These are phyloP conservation scores for Anisogramma anomala DNA, from an alignment of 2,329 filamentous ascomycete genomes.

Conservation along the genomic window DNA sequence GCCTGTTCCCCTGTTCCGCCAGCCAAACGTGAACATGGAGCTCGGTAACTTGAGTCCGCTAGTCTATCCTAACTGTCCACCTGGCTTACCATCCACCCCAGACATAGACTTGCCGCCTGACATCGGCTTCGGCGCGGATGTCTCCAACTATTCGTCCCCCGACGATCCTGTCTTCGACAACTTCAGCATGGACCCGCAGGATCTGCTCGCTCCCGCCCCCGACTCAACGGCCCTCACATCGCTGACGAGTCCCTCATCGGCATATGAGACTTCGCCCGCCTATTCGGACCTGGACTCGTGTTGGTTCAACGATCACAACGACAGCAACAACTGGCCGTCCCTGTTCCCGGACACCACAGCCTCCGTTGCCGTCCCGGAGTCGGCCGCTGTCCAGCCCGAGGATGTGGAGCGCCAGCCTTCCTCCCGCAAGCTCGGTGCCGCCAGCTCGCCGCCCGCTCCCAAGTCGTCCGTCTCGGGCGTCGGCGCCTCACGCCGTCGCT, in stretches of 20 bases:
- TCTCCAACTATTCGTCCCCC: conserved; percentile 43
- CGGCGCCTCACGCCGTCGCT: conserved; percentile 54
- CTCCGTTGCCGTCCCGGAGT: conserved; percentile 23
- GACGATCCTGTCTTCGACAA: conserved; percentile 65
- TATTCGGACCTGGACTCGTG: conserved; percentile 41
- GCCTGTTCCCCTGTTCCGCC: conserved; percentile 61
- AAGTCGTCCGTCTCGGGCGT: conserved; percentile 63
- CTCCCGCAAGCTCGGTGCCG: conserved; percentile 36
- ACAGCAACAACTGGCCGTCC: conserved; percentile 55
- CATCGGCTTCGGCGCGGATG: conserved; percentile 28
- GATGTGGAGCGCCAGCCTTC: conserved; percentile 30
- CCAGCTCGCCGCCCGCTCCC: conserved; percentile 35
- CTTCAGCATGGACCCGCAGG: conserved; percentile 50
- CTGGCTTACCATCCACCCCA: conserved; percentile 28
- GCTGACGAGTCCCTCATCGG: conserved; percentile 62
- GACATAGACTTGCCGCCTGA: conserved; percentile 37
- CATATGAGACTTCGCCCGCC: not conserved
- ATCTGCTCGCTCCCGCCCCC: conserved; percentile 68
- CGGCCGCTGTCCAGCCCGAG: conserved; percentile 33
- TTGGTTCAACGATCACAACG: conserved; percentile 52
- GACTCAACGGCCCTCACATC: conserved; percentile 74
- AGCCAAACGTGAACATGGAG: conserved; percentile 47
- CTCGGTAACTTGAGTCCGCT: conserved; percentile 34
- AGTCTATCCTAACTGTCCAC: conserved; percentile 14
- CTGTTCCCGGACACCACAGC: conserved; percentile 48